Conservation (phyloP, 2,329 filamentous ascomycete species). For the Reticulascus tulasneorum region DNA sequence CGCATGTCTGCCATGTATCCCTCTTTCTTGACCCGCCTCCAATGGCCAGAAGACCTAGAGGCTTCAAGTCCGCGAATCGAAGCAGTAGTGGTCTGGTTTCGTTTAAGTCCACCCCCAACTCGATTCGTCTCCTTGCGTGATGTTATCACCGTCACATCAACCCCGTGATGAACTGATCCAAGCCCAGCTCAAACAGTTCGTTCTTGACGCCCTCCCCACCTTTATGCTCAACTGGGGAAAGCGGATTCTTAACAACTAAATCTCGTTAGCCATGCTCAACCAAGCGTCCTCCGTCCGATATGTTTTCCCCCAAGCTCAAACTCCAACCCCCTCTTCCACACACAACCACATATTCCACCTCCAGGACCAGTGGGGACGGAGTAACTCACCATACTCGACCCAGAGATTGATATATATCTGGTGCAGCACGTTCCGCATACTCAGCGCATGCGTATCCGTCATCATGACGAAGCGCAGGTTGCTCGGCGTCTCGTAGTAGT, state of each 20-base stretch:
- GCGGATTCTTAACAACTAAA: slow-evolving; percentile 66
- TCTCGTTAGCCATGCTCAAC: slow-evolving; percentile 17
- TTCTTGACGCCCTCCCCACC: slow-evolving; percentile 66
- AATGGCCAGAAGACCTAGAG: too few relatives aligned
- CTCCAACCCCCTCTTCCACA: neutral
- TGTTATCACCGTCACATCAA: slow-evolving; percentile 42
- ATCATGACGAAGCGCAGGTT: slow-evolving; percentile 96
- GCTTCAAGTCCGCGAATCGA: neutral
- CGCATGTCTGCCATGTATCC: too few relatives aligned
- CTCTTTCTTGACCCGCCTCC: too few relatives aligned
- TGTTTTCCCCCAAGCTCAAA: neutral
- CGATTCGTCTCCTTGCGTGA: neutral
- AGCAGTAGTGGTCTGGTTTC: neutral
- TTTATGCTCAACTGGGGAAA: slow-evolving; percentile 65
- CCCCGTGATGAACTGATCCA: slow-evolving; percentile 74
- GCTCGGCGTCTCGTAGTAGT: slow-evolving; percentile 97
- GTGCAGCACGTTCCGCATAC: slow-evolving; percentile 90
- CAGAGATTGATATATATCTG: slow-evolving; percentile 99
- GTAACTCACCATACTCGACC: slow-evolving; percentile 82
- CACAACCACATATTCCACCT: too few relatives aligned
- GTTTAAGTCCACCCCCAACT: too few relatives aligned
- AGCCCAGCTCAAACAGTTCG: slow-evolving; percentile 65
- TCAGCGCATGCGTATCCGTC: slow-evolving; percentile 83
- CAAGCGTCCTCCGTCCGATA: neutral
- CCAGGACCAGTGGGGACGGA: neutral